phyloP scores from a whole-genome alignment of 139 green algal species.

The Diplosphaera chodatii region DNA sequence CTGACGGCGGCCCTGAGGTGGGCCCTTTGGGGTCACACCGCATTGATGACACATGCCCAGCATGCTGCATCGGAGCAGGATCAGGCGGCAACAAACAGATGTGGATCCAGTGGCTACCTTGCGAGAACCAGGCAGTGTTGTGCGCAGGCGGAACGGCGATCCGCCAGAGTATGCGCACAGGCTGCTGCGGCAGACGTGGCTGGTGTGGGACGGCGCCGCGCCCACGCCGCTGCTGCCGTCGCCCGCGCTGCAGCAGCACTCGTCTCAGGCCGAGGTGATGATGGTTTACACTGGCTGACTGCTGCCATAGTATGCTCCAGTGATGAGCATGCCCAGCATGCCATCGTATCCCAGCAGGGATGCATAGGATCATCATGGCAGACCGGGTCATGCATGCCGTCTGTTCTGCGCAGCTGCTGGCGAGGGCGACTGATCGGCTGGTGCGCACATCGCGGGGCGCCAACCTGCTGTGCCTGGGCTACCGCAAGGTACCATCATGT shows the following conservation, averaged over 20 bases:
- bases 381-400: not conserved
- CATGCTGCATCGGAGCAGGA: too few relatives aligned
- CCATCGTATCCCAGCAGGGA: not conserved
- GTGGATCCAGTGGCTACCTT: too few relatives aligned
- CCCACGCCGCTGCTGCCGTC: not conserved
- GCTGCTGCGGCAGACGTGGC: not conserved
- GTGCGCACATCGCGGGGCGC: conserved; percentile 14
- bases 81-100: too few relatives aligned
- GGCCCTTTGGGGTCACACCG: too few relatives aligned
- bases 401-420: conserved; percentile 35
- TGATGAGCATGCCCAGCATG: not conserved
- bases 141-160: not conserved
- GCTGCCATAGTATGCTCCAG: not conserved
- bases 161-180: not conserved
- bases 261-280: conserved; percentile 28
- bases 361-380: not conserved
- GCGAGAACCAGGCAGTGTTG: too few relatives aligned
- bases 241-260: conserved; percentile 15
- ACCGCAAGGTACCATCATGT: conserved; percentile 46
- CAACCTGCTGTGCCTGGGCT: conserved; percentile 55
- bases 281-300: not conserved
- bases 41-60: too few relatives aligned
- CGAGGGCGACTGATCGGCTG: conserved; percentile 48
- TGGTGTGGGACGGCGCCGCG: not conserved
- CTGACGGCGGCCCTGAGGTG: not conserved